phyloP scores from a whole-genome alignment of 1,284 basidiomycete species.

The Porodaedalea pini region DNA sequence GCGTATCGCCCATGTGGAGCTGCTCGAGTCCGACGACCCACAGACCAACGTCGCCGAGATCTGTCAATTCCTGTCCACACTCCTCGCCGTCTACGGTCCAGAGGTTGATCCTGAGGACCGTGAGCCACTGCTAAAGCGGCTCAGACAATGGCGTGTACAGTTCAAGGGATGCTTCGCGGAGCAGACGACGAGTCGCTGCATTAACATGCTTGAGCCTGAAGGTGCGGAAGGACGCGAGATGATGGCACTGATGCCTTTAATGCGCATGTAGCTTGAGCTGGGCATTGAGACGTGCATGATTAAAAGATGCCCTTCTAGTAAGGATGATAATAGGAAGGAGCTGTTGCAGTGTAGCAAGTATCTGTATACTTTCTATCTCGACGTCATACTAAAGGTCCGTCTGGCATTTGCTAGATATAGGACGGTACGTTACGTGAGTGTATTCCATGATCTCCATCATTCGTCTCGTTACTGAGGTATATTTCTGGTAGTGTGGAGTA shows the following conservation, averaged over 20 bases:
- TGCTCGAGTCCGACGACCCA: slow-evolving; percentile 22
- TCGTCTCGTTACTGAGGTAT: slow-evolving; percentile 5
- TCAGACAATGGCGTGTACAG: slow-evolving; percentile 31
- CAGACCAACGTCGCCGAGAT: slow-evolving; percentile 32
- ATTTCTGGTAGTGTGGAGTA: slow-evolving; percentile 34
- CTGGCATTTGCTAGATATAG: slow-evolving; percentile 33
- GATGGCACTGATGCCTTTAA: slow-evolving; percentile 26
- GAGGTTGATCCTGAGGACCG: slow-evolving; percentile 32
- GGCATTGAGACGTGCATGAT: slow-evolving; percentile 32
- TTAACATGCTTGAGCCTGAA: slow-evolving; percentile 30
- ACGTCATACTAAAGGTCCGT: neutral
- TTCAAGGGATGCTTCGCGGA: slow-evolving; percentile 30
- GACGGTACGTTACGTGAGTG: slow-evolving; percentile 37
- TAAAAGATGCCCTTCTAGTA: slow-evolving; percentile 25
- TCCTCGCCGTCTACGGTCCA: slow-evolving; percentile 37
- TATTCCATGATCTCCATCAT: neutral
- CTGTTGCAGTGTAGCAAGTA: slow-evolving; percentile 37
- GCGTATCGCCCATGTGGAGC: slow-evolving; percentile 30
- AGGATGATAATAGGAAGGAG: slow-evolving; percentile 24
- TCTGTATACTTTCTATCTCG: neutral
- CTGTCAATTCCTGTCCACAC: slow-evolving; percentile 39
- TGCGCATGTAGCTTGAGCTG: slow-evolving; percentile 30
- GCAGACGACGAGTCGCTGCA: slow-evolving; percentile 34
- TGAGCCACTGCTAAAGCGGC: slow-evolving; percentile 29
- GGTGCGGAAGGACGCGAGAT: slow-evolving; percentile 28